Evolutionary conservation across 2,329 filamentous ascomycete species (phyloP).

Genomic region (Drechmeria coniospora): DNA sequence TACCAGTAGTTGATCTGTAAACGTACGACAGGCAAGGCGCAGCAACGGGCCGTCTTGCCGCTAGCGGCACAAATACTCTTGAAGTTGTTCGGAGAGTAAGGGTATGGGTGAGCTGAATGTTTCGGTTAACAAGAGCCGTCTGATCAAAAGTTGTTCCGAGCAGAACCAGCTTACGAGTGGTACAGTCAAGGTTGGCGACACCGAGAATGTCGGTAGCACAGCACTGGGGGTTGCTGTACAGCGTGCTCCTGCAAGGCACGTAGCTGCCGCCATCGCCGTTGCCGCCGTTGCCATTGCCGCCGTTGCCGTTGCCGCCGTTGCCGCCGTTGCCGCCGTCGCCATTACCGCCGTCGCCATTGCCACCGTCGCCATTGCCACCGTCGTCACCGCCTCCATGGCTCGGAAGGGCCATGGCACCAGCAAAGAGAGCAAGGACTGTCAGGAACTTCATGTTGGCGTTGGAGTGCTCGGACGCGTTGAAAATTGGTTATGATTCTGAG

Average conservation of each 20-base stretch:
- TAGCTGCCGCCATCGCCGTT: not conserved
- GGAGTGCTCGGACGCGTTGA: too few species aligned
- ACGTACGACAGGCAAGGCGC: slow-evolving; percentile 5
- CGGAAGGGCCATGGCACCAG: slow-evolving; percentile 6
- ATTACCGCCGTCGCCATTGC: not conserved
- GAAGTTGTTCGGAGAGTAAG: not conserved
- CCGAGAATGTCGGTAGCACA: slow-evolving; percentile 5
- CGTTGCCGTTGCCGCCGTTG: too few species aligned
- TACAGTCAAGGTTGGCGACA: slow-evolving; percentile 5
- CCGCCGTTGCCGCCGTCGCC: not conserved
- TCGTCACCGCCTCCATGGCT: not conserved
- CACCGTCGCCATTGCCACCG: too few species aligned
- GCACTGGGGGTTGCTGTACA: slow-evolving; percentile 6
- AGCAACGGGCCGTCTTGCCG: slow-evolving; percentile 4
- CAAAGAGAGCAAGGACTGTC: slow-evolving; percentile 5
- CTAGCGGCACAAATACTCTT: not conserved
- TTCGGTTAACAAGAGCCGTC: too few species aligned
- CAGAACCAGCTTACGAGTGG: slow-evolving; percentile 2
- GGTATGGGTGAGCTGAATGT: not conserved
- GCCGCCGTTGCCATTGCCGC: not conserved
- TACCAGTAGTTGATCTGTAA: not conserved
- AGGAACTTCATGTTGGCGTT: slow-evolving; percentile 9
- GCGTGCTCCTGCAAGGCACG: slow-evolving; percentile 2
- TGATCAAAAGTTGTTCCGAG: too few species aligned
- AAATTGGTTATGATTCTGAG: too few species aligned